Conservation (phyloP, 106 monocot genomes). For the Posidonia australis region DNA sequence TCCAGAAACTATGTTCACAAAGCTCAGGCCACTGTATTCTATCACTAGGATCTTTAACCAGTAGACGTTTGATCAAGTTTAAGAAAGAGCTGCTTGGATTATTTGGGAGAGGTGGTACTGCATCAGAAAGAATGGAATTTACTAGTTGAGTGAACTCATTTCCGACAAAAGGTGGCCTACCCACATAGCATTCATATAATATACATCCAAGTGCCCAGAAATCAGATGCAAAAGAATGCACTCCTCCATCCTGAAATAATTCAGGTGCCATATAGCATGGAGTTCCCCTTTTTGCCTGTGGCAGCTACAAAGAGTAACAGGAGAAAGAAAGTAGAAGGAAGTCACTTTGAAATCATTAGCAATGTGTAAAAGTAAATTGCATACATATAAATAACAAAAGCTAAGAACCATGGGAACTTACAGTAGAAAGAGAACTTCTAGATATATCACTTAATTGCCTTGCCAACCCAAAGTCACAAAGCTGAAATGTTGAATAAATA, state of each 20-base stretch:
- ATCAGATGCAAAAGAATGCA: conserved; percentile 96
- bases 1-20: conserved; percentile 85
- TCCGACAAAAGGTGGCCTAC: conserved; percentile 69
- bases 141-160: conserved; percentile 86
- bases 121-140: conserved; percentile 77
- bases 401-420: conserved; percentile 18
- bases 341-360: background rate
- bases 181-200: conserved; percentile 85
- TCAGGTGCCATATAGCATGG: conserved; percentile 99
- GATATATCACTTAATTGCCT: conserved; percentile 57
- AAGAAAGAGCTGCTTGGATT: conserved; percentile 55
- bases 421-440: conserved; percentile 43
- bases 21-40: conserved; percentile 85
- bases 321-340: background rate
- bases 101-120: conserved; percentile 60
- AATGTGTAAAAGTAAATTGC: no score
- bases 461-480: conserved; percentile 96
- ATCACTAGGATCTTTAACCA: conserved; percentile 84
- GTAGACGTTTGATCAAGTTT: conserved; percentile 53
- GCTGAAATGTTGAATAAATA: conserved; percentile 28
- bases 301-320: conserved; percentile 19
- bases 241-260: conserved; percentile 90
- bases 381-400: background rate
- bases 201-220: conserved; percentile 99
- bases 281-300: conserved; percentile 72